Percentiles rank a stretch among this genome's conserved stretches.
Evolutionary conservation across 2,329 filamentous ascomycete species (phyloP).

Genomic region (Chrysoporthe austroafricana): DNA sequence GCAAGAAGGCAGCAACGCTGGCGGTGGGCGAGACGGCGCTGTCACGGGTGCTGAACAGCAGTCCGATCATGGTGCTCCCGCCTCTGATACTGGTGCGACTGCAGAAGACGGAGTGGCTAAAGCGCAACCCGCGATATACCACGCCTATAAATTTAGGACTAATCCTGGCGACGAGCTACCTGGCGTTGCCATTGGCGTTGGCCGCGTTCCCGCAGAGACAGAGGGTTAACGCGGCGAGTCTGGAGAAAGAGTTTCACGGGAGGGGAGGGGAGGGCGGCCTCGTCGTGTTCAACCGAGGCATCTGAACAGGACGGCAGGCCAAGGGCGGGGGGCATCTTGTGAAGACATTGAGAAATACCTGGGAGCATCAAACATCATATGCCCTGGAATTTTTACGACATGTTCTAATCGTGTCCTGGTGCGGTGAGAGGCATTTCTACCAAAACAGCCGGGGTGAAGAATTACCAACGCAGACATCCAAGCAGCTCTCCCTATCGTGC

Average conservation of each 20-base stretch:
- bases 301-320: slow-evolving; percentile 53
- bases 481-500: not conserved
- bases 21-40: slow-evolving; percentile 93
- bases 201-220: slow-evolving; percentile 93
- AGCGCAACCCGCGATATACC: slow-evolving; percentile 74
- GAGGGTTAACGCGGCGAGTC: slow-evolving; percentile 70
- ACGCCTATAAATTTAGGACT: slow-evolving; percentile 84
- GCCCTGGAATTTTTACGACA: not conserved
- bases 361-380: not conserved
- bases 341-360: not conserved
- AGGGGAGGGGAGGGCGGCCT: slow-evolving; percentile 77
- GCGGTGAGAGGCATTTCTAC: not conserved
- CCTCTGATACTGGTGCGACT: slow-evolving; percentile 83
- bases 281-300: slow-evolving; percentile 96
- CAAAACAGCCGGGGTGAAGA: not conserved
- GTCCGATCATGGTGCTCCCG: slow-evolving; percentile 95
- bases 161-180: slow-evolving; percentile 84
- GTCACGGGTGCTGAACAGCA: slow-evolving; percentile 89
- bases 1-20: slow-evolving; percentile 81
- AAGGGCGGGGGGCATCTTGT: not conserved
- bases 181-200: slow-evolving; percentile 85
- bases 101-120: slow-evolving; percentile 83
- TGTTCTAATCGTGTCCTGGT: not conserved
- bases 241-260: slow-evolving; percentile 87
- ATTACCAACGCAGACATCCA: not conserved